Conservation (phyloP, 1,284 basidiomycete genomes). For the Pseudozyma pruni region DNA sequence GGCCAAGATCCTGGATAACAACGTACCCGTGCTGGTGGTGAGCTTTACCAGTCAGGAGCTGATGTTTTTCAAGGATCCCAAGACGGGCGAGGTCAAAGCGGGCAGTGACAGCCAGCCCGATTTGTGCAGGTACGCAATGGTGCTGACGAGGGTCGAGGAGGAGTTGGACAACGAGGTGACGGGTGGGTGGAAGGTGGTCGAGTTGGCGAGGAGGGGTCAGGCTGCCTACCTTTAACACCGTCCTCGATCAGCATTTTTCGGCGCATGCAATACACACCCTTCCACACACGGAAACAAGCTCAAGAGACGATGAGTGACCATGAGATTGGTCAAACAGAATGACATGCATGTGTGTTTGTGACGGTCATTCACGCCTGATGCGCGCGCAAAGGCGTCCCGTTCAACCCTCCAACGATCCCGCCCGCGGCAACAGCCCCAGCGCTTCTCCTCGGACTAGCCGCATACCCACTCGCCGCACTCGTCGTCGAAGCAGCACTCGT, state of each 20-base stretch:
- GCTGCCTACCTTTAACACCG: constrained; percentile 49
- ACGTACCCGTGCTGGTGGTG: constrained; percentile 89
- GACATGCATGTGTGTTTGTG: background rate
- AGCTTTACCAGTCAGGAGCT: constrained; percentile 94
- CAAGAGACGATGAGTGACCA: too few species aligned
- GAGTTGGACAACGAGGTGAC: constrained; percentile 79
- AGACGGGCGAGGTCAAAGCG: constrained; percentile 83
- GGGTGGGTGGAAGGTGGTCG: constrained; percentile 97
- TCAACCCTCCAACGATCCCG: constrained; percentile 1
- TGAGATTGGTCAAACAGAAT: too few species aligned
- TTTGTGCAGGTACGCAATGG: constrained; percentile 91
- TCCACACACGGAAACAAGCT: too few species aligned
- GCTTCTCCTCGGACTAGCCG: background rate
- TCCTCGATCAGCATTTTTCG: background rate
- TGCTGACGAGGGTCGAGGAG: constrained; percentile 82
- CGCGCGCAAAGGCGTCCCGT: constrained; percentile 24
- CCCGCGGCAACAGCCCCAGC: constrained; percentile 4
- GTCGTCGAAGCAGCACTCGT: background rate
- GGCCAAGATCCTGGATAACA: constrained; percentile 76
- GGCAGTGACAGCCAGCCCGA: constrained; percentile 90
- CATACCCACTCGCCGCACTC: background rate
- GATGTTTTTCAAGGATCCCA: constrained; percentile 87
- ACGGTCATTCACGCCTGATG: constrained; percentile 7
- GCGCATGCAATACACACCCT: background rate
- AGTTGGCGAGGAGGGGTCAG: constrained; percentile 48